These are phyloP conservation scores for Penicillium nucicola DNA, from an alignment of 495 filamentous ascomycete genomes.

Conservation along the genomic window DNA sequence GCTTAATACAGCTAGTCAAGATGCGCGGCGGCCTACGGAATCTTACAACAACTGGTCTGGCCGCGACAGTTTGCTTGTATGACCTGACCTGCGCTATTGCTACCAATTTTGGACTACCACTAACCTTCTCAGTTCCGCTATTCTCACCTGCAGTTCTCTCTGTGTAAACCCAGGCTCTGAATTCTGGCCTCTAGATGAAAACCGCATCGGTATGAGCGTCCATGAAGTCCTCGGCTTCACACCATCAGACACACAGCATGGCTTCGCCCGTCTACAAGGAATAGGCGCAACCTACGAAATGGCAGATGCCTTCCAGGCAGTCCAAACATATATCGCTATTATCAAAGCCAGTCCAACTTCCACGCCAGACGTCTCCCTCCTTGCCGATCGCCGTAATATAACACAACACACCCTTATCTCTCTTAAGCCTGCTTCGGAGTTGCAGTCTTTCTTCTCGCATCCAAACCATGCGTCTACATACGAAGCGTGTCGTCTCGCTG, in stretches of 20 bases:
- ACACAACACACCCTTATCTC: conserved; percentile 31
- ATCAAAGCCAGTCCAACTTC: conserved; percentile 16
- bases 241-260: conserved; percentile 19
- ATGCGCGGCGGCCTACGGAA: conserved; percentile 35
- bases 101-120: background rate
- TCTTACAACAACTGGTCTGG: conserved; percentile 29
- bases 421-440: conserved; percentile 22
- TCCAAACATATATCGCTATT: conserved; percentile 25
- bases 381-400: conserved; percentile 39
- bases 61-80: conserved; percentile 36
- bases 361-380: conserved; percentile 19
- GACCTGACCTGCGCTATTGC: conserved; percentile 8
- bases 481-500: conserved; percentile 37
- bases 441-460: conserved; percentile 12
- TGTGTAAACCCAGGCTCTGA: conserved; percentile 30
- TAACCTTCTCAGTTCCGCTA: conserved; percentile 28
- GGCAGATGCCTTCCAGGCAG: conserved; percentile 30
- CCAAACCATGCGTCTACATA: conserved; percentile 25
- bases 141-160: conserved; percentile 30
- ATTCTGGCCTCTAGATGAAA: conserved; percentile 30
- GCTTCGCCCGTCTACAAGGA: conserved; percentile 22
- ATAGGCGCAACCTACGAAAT: conserved; percentile 33
- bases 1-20: conserved; percentile 33
- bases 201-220: conserved; percentile 13
- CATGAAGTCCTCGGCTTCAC: conserved; percentile 31